Conservation (phyloP, 805 yeast species). For the Barnettozyma botsteinii region DNA sequence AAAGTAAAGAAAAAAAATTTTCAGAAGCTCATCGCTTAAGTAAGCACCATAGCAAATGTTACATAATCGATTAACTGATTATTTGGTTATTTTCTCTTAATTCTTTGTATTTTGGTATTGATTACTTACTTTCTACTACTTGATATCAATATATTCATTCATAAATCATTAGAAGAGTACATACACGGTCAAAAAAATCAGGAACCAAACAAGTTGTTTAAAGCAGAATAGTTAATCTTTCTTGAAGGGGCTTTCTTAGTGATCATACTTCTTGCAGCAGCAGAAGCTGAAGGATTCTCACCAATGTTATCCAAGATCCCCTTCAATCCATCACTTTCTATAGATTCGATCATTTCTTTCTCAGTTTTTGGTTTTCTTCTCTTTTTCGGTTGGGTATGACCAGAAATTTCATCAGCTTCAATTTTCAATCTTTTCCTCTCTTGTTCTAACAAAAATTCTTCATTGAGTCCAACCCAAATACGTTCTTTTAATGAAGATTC, state of each 20-base stretch:
- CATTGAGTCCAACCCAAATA: slow-evolving; percentile 86
- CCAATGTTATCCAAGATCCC: slow-evolving; percentile 41
- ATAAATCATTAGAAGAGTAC: background rate
- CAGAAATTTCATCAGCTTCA: slow-evolving; percentile 84
- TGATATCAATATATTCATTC: background rate
- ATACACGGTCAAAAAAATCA: too few relatives aligned
- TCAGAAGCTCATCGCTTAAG: slow-evolving; percentile 19
- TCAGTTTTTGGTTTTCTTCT: slow-evolving; percentile 36
- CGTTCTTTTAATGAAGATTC: slow-evolving; percentile 72
- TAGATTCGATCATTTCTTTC: slow-evolving; percentile 28
- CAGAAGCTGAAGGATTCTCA: slow-evolving; percentile 57
- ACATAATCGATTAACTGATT: too few relatives aligned
- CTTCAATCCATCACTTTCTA: slow-evolving; percentile 31
- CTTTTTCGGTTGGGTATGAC: slow-evolving; percentile 56
- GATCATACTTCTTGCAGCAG: slow-evolving; percentile 71
- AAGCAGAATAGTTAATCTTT: slow-evolving; percentile 84
- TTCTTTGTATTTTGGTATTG: background rate
- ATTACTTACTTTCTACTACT: background rate
- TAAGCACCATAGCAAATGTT: slow-evolving; percentile 7
- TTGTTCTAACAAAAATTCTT: slow-evolving; percentile 78
- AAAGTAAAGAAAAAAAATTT: slow-evolving; percentile 6
- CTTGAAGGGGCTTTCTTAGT: slow-evolving; percentile 73
- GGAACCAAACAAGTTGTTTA: slow-evolving; percentile 43
- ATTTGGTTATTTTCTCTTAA: too few relatives aligned
- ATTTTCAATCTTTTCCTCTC: slow-evolving; percentile 76